Percentiles rank a stretch among this genome's conserved stretches.
These are phyloP conservation scores for Jatropha podagrica DNA, from an alignment of 441 rosid species.

Conservation along the genomic window DNA sequence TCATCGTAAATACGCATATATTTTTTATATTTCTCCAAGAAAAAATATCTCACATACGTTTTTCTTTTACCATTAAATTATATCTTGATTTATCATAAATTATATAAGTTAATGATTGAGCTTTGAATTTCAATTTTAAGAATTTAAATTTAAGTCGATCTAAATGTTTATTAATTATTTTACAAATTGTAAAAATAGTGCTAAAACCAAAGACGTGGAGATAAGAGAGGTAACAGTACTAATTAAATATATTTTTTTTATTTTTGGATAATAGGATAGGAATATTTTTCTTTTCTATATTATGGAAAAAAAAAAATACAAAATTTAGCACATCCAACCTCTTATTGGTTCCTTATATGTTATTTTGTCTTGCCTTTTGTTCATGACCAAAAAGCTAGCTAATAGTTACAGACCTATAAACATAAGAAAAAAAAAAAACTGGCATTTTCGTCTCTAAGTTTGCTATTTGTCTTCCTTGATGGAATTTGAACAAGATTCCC, in stretches of 20 bases:
- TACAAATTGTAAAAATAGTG: too few relatives aligned
- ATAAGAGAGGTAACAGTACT: too few relatives aligned
- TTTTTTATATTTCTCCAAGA: too few relatives aligned
- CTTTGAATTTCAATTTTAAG: too few relatives aligned
- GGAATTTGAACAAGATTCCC: slow-evolving; percentile 4
- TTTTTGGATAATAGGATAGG: background rate
- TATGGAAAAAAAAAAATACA: slow-evolving; percentile 8
- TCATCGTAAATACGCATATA: too few relatives aligned
- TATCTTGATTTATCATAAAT: too few relatives aligned
- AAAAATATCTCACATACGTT: too few relatives aligned
- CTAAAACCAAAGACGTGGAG: too few relatives aligned
- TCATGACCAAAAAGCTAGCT: slow-evolving; percentile 9
- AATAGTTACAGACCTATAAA: slow-evolving; percentile 5
- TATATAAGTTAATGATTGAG: too few relatives aligned
- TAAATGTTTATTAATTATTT: too few relatives aligned
- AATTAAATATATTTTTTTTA: background rate
- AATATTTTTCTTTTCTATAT: background rate
- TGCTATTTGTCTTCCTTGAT: slow-evolving; percentile 20
- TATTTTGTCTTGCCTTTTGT: background rate
- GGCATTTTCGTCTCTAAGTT: background rate
- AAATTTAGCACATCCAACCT: slow-evolving; percentile 10
- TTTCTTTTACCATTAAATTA: too few relatives aligned
- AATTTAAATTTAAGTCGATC: too few relatives aligned
- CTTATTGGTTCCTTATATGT: slow-evolving; percentile 7
- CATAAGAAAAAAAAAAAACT: background rate